phyloP scores from a whole-genome alignment of 2,329 filamentous ascomycete genomes.

The Thielaviopsis populi region DNA sequence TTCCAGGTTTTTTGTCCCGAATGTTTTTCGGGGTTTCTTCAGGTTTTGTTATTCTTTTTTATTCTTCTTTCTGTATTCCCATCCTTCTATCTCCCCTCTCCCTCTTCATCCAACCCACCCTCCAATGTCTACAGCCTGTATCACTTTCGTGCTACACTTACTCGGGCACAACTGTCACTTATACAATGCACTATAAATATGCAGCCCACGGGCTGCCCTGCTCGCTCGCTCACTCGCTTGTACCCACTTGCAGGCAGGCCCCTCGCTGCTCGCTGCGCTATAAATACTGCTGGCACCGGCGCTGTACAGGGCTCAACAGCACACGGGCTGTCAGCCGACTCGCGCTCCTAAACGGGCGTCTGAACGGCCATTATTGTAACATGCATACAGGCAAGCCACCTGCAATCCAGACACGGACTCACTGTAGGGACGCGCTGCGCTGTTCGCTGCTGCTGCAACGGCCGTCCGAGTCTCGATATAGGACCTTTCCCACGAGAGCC shows the following conservation, averaged over 20 bases:
- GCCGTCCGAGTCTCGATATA: background rate
- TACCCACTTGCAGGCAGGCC: background rate
- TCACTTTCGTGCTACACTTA: too few species aligned
- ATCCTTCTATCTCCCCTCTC: too few species aligned
- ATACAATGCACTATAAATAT: background rate
- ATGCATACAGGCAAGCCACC: background rate
- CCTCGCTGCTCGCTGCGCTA: background rate
- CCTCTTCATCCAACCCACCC: too few species aligned
- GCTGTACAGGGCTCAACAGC: background rate
- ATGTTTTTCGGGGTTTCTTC: background rate
- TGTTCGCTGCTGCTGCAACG: too few species aligned
- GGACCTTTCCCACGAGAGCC: background rate
- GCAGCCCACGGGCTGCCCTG: background rate
- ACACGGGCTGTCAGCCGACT: background rate
- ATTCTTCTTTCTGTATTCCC: too few species aligned
- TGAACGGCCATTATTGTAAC: background rate
- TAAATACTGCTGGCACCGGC: background rate
- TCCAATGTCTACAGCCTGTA: too few species aligned
- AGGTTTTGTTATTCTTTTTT: background rate
- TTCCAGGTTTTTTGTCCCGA: background rate
- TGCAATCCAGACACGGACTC: background rate
- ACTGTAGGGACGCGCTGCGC: background rate
- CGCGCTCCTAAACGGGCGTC: background rate
- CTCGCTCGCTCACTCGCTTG: too few species aligned
- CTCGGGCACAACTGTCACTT: background rate